Evolutionary conservation across 768 basidiomycete species (phyloP).

Genomic region (Psilocybe tampanensis): DNA sequence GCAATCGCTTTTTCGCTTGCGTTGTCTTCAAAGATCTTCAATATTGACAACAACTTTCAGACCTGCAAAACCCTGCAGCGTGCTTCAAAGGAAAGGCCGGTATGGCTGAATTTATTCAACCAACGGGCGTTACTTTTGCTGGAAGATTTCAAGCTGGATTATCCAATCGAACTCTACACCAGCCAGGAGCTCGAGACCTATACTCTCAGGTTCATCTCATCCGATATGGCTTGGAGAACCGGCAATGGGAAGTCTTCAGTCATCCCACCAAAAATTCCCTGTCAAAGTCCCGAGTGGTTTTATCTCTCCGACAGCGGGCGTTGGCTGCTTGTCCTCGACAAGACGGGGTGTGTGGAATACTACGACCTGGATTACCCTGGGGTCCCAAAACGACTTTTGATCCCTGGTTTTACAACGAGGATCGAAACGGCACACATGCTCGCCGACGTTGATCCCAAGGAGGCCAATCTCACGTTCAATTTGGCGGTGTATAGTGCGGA

Average conservation of each 20-base stretch:
- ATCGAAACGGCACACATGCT: not conserved
- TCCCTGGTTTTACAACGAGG: not conserved
- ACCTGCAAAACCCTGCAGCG: not conserved
- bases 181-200: not conserved
- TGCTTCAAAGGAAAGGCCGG: not conserved
- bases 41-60: not conserved
- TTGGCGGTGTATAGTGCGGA: not conserved
- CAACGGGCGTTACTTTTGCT: not conserved
- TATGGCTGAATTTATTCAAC: not conserved
- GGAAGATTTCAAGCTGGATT: not conserved
- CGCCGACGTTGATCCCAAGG: not conserved
- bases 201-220: not conserved
- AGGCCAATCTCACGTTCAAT: not conserved
- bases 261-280: too few species aligned
- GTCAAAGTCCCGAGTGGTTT: not conserved
- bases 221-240: not conserved
- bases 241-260: too few species aligned
- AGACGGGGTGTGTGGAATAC: not conserved
- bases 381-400: not conserved
- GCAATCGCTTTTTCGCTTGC: too few species aligned
- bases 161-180: not conserved
- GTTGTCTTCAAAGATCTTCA: not conserved
- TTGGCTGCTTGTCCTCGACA: not conserved
- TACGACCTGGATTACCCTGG: not conserved
- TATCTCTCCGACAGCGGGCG: not conserved